phyloP scores from a whole-genome alignment of 2,329 filamentous ascomycete genomes.

The Fusarium sp. region DNA sequence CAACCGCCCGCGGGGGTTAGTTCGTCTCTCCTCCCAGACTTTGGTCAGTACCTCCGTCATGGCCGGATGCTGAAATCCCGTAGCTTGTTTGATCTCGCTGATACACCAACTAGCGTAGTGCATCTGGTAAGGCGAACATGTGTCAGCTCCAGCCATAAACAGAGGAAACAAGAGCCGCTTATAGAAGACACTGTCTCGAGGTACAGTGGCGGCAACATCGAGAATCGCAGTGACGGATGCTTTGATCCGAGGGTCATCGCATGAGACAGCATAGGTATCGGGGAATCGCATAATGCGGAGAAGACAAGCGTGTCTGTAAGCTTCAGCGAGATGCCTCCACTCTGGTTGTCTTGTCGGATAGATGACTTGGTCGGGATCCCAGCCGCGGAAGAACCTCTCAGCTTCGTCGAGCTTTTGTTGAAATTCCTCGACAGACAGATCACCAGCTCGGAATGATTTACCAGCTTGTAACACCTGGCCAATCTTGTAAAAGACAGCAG shows the following conservation, averaged over 20 bases:
- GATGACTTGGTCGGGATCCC: slow-evolving; percentile 37
- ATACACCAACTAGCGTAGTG: slow-evolving; percentile 42
- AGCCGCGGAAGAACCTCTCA: slow-evolving; percentile 40
- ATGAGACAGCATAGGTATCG: slow-evolving; percentile 39
- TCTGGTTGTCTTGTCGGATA: slow-evolving; percentile 43
- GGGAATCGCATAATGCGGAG: slow-evolving; percentile 43
- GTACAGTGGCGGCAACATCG: slow-evolving; percentile 37
- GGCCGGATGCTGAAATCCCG: slow-evolving; percentile 39
- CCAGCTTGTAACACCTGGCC: slow-evolving; percentile 38
- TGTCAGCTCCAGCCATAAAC: slow-evolving; percentile 43
- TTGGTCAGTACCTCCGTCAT: slow-evolving; percentile 41
- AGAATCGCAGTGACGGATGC: slow-evolving; percentile 40
- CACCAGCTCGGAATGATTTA: slow-evolving; percentile 26
- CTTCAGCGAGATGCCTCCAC: slow-evolving; percentile 44
- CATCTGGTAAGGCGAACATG: slow-evolving; percentile 36
- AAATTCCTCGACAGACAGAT: slow-evolving; percentile 15
- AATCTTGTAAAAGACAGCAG: slow-evolving; percentile 40
- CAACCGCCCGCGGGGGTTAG: slow-evolving; percentile 21
- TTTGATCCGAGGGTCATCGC: slow-evolving; percentile 36
- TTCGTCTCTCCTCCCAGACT: slow-evolving; percentile 39
- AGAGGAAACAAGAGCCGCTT: slow-evolving; percentile 44
- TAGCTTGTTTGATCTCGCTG: slow-evolving; percentile 38
- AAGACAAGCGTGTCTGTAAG: slow-evolving; percentile 45
- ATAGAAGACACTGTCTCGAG: slow-evolving; percentile 39
- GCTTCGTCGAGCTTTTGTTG: slow-evolving; percentile 24